These are phyloP conservation scores for Mycena pura DNA, from an alignment of 768 basidiomycete genomes.

Conservation along the genomic window DNA sequence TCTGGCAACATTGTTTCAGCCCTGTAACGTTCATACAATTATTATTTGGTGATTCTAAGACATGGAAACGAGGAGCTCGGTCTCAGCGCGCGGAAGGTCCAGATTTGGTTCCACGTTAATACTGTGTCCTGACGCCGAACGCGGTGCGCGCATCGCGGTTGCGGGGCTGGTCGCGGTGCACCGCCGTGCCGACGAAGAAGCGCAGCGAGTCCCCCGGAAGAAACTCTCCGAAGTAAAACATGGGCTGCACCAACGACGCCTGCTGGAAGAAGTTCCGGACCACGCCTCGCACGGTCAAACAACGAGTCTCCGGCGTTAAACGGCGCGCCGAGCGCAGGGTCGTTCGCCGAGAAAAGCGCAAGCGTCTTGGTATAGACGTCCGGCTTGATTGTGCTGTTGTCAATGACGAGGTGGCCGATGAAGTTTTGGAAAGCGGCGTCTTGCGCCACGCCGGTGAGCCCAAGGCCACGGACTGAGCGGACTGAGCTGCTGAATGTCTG, in stretches of 20 bases:
- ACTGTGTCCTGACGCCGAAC: no score
- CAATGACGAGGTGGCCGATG: conserved; percentile 56
- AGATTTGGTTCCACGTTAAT: no score
- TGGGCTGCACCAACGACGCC: conserved; percentile 52
- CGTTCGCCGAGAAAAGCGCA: conserved; percentile 54
- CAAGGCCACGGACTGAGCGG: conserved; percentile 42
- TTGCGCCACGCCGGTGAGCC: conserved; percentile 47
- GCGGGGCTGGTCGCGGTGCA: no score
- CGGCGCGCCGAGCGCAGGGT: conserved; percentile 51
- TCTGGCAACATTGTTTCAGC: no score
- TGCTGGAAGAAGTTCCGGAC: conserved; percentile 59
- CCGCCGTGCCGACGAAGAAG: no score
- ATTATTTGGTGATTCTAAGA: no score
- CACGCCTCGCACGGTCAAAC: conserved; percentile 61
- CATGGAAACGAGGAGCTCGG: no score
- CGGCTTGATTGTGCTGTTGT: conserved; percentile 54
- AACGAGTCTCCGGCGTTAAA: conserved; percentile 67
- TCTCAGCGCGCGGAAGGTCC: no score
- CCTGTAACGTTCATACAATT: no score
- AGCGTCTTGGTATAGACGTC: conserved; percentile 49
- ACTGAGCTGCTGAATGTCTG: conserved; percentile 47
- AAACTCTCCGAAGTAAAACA: conserved; percentile 62
- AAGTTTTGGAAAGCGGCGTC: conserved; percentile 53
- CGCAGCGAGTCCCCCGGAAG: conserved; percentile 68
- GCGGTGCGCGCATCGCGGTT: no score